These are phyloP conservation scores for Hymenoscyphus albidus DNA, from an alignment of 2,329 filamentous ascomycete species.

Conservation along the genomic window DNA sequence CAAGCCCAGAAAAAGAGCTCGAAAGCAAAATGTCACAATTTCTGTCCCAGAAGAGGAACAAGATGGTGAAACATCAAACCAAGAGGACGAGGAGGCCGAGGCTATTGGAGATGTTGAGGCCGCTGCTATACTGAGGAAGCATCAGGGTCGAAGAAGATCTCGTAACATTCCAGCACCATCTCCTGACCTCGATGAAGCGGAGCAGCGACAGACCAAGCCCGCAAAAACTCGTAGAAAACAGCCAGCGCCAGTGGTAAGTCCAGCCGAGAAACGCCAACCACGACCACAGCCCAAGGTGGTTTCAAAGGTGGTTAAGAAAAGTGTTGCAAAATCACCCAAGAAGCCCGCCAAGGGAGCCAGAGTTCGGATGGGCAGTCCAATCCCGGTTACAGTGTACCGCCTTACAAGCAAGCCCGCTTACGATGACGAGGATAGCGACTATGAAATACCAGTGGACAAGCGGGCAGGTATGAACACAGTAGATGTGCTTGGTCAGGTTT, in stretches of 20 bases:
- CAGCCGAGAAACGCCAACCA: slow-evolving; percentile 12
- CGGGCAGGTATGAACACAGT: slow-evolving; percentile 56
- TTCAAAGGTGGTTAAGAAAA: slow-evolving; percentile 6
- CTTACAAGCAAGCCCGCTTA: slow-evolving; percentile 48
- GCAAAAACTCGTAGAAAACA: slow-evolving; percentile 18
- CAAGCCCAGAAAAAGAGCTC: neutral
- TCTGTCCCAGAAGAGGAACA: neutral
- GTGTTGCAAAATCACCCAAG: slow-evolving; percentile 34
- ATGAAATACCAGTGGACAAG: slow-evolving; percentile 49
- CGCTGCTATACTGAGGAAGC: slow-evolving; percentile 36
- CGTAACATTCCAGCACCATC: slow-evolving; percentile 28
- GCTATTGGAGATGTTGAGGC: slow-evolving; percentile 36
- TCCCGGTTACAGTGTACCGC: slow-evolving; percentile 59
- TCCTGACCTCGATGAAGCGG: slow-evolving; percentile 41
- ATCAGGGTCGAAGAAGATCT: slow-evolving; percentile 37
- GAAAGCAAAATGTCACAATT: neutral
- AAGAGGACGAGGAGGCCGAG: slow-evolving; percentile 33
- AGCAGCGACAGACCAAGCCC: slow-evolving; percentile 25
- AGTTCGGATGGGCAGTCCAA: slow-evolving; percentile 39
- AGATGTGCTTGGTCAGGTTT: slow-evolving; percentile 59
- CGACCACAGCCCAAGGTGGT: slow-evolving; percentile 25
- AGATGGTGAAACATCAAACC: slow-evolving; percentile 15
- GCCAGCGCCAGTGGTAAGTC: slow-evolving; percentile 10
- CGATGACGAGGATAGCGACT: slow-evolving; percentile 41
- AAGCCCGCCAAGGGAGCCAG: slow-evolving; percentile 28